A percentile compares a stretch with the other conserved stretches of the same genome.
These are phyloP conservation scores for Phyllosticta capitalensis DNA, from an alignment of 2,329 filamentous ascomycete species.

Conservation along the genomic window DNA sequence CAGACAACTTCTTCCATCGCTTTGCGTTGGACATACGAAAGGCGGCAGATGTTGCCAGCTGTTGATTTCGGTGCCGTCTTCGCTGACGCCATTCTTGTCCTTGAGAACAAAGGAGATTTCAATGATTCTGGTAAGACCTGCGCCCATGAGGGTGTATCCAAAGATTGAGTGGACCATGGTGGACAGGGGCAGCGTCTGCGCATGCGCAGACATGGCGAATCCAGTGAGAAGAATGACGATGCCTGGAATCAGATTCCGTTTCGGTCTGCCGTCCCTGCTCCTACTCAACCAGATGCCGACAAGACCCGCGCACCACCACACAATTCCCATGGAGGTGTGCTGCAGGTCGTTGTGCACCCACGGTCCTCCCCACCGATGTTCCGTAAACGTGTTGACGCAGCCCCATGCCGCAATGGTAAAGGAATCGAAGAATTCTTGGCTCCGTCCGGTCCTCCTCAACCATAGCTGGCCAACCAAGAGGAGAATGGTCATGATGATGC, in stretches of 20 bases:
- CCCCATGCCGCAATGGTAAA: constrained; percentile 88
- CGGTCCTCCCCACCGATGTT: constrained; percentile 81
- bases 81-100: constrained; percentile 56
- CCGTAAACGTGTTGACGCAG: constrained; percentile 95
- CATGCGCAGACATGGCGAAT: constrained; percentile 90
- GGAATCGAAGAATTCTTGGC: constrained; percentile 95
- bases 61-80: constrained; percentile 60
- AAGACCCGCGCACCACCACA: constrained; percentile 94
- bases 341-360: constrained; percentile 95
- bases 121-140: constrained; percentile 72
- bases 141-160: constrained; percentile 90
- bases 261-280: constrained; percentile 72
- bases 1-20: background rate
- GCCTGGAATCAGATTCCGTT: constrained; percentile 85
- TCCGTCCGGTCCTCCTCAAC: constrained; percentile 71
- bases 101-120: constrained; percentile 82
- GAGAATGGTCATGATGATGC: constrained; percentile 74
- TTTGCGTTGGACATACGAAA: constrained; percentile 47
- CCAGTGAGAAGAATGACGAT: constrained; percentile 88
- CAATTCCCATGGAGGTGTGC: constrained; percentile 98
- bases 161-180: constrained; percentile 84
- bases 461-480: constrained; percentile 82
- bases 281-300: constrained; percentile 86
- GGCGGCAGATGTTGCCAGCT: constrained; percentile 63
- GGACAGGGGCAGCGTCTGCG: constrained; percentile 73